Evolutionary conservation across 1,284 basidiomycete genomes (phyloP).

Genomic region (Flammula alnicola): DNA sequence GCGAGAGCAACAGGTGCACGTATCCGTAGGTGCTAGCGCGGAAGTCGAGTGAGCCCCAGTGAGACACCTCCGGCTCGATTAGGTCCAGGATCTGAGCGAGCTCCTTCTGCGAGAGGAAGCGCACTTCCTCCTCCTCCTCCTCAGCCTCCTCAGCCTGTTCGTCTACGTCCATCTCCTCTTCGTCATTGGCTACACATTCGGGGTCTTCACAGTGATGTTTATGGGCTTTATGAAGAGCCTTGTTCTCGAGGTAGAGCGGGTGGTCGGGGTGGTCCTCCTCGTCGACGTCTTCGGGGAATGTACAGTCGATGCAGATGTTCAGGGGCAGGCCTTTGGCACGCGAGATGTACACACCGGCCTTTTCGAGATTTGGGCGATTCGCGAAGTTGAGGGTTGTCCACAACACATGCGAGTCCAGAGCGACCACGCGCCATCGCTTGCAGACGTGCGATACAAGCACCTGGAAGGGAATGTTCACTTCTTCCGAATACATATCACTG

Average conservation of each 20-base stretch:
- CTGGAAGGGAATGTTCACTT: conserved; percentile 37
- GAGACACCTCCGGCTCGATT: conserved; percentile 52
- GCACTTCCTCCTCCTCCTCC: conserved; percentile 28
- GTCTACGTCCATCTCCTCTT: conserved; percentile 17
- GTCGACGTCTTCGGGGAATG: conserved; percentile 31
- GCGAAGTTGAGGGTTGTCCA: conserved; percentile 39
- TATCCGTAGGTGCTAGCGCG: conserved; percentile 46
- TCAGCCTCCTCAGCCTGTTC: conserved; percentile 26
- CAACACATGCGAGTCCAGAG: conserved; percentile 37
- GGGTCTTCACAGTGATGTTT: conserved; percentile 3
- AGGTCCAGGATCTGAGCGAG: conserved; percentile 49
- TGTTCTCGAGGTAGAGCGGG: conserved; percentile 30
- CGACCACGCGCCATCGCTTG: conserved; percentile 41
- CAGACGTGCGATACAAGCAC: conserved; percentile 45
- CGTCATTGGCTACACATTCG: background rate
- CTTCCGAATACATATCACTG: conserved; percentile 33
- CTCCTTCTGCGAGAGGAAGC: conserved; percentile 36
- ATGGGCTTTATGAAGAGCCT: conserved; percentile 10
- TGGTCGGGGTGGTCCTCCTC: conserved; percentile 30
- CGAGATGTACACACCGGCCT: conserved; percentile 45
- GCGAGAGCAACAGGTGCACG: conserved; percentile 49
- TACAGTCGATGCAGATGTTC: conserved; percentile 51
- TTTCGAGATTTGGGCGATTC: conserved; percentile 42
- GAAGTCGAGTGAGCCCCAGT: conserved; percentile 56
- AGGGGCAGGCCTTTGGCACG: conserved; percentile 52